Evolutionary conservation across 345 rosid species (phyloP).

Genomic region (Pistacia integerrima): DNA sequence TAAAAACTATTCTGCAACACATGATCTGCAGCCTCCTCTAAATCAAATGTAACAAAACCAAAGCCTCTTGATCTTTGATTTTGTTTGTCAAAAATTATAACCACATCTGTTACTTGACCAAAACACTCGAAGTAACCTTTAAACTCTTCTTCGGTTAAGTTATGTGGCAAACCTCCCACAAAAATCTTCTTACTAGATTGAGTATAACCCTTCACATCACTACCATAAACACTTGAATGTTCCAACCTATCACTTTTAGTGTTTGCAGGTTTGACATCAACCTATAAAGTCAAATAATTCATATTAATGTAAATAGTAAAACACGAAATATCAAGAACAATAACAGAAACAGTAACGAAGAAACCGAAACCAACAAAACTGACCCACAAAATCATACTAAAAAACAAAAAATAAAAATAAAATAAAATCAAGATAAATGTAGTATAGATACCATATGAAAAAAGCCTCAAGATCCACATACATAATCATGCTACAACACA

Average conservation of each 20-base stretch:
- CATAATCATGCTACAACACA: background rate
- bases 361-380: background rate
- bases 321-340: no score
- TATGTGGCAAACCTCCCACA: conserved; percentile 23
- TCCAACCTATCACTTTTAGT: background rate
- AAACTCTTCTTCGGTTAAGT: conserved; percentile 18
- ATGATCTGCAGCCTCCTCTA: conserved; percentile 6
- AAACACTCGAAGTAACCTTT: conserved; percentile 18
- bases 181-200: conserved; percentile 18
- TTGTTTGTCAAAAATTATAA: conserved; percentile 17
- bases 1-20: conserved; percentile 12
- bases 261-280: conserved; percentile 19
- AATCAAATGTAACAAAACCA: conserved; percentile 28
- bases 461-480: background rate
- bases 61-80: conserved; percentile 20
- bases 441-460: background rate
- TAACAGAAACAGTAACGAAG: background rate
- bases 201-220: background rate
- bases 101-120: conserved; percentile 14
- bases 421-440: background rate
- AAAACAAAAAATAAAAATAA: background rate
- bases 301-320: background rate
- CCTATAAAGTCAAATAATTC: background rate
- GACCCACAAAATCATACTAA: no score
- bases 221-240: background rate